phyloP scores from a whole-genome alignment of 352 stramenopile species.

The Pythium aquatile region DNA sequence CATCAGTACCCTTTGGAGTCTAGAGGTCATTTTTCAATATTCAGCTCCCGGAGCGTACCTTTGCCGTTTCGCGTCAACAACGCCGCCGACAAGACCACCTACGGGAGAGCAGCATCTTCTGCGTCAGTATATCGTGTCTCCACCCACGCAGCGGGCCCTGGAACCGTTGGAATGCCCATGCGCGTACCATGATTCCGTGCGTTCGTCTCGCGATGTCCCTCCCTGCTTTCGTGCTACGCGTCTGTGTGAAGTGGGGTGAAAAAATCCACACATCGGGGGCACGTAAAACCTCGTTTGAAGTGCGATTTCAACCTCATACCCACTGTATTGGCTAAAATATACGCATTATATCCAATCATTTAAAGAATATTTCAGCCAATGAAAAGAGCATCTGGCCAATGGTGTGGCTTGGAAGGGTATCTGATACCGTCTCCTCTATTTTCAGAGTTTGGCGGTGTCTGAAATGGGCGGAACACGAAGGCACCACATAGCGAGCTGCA shows the following conservation, averaged over 20 bases:
- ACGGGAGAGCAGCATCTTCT: constrained; percentile 9
- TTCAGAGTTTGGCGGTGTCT: constrained; percentile 7
- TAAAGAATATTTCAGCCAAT: background rate
- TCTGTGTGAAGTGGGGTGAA: constrained; percentile 31
- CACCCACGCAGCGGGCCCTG: background rate
- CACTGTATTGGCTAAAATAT: constrained; percentile 11
- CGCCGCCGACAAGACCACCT: constrained; percentile 96
- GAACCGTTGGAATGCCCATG: background rate
- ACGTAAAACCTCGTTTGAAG: constrained; percentile 28
- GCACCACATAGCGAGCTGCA: background rate
- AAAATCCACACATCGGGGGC: constrained; percentile 19
- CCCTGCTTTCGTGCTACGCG: constrained; percentile 21
- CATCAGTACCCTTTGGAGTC: background rate
- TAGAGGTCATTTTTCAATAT: background rate
- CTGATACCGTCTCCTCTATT: constrained; percentile 22
- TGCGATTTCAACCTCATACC: constrained; percentile 12
- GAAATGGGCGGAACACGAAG: background rate
- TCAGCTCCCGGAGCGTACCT: constrained; percentile 49
- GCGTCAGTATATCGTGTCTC: background rate
- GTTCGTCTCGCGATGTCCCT: background rate
- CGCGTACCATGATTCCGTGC: constrained; percentile 17
- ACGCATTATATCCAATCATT: constrained; percentile 13
- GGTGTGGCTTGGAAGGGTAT: constrained; percentile 6
- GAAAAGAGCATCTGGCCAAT: constrained; percentile 4
- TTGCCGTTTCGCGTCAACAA: constrained; percentile 94